A percentile compares a stretch with the other conserved stretches of the same genome.
These are phyloP conservation scores for Botrytis medusae DNA, from an alignment of 2,329 filamentous ascomycete species.

Conservation along the genomic window DNA sequence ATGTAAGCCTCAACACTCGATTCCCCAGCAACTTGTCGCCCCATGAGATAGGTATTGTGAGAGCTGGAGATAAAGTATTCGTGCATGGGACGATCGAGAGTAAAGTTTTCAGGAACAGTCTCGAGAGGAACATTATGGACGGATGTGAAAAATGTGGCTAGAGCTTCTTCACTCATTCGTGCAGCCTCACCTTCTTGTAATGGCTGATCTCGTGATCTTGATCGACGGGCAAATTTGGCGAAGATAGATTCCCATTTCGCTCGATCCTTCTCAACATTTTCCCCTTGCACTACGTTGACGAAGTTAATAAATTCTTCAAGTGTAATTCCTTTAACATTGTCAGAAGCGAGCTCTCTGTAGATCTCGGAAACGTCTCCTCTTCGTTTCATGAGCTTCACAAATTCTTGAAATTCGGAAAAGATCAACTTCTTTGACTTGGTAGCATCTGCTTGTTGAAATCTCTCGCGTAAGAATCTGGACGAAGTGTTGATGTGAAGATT, in stretches of 20 bases:
- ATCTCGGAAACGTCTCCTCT: conserved; percentile 77
- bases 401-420: conserved; percentile 78
- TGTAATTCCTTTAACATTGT: conserved; percentile 65
- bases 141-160: conserved; percentile 76
- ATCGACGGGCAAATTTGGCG: conserved; percentile 63
- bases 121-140: conserved; percentile 68
- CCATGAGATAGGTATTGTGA: conserved; percentile 95
- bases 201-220: conserved; percentile 49
- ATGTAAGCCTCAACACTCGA: conserved; percentile 97
- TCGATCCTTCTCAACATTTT: conserved; percentile 68
- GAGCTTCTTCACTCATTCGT: conserved; percentile 74
- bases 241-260: conserved; percentile 72
- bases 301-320: conserved; percentile 74
- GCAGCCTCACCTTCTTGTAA: conserved; percentile 46
- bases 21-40: conserved; percentile 82
- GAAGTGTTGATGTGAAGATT: conserved; percentile 91
- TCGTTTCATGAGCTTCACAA: conserved; percentile 79
- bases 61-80: conserved; percentile 99
- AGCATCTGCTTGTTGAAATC: conserved; percentile 73
- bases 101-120: conserved; percentile 58
- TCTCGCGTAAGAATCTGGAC: conserved; percentile 67
- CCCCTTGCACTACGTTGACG: conserved; percentile 68
- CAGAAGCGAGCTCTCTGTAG: conserved; percentile 61
- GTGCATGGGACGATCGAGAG: conserved; percentile 80
- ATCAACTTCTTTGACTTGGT: conserved; percentile 65